These are phyloP conservation scores for Blastocrithidia nonstop DNA, from an alignment of 208 protist species.

Conservation along the genomic window DNA sequence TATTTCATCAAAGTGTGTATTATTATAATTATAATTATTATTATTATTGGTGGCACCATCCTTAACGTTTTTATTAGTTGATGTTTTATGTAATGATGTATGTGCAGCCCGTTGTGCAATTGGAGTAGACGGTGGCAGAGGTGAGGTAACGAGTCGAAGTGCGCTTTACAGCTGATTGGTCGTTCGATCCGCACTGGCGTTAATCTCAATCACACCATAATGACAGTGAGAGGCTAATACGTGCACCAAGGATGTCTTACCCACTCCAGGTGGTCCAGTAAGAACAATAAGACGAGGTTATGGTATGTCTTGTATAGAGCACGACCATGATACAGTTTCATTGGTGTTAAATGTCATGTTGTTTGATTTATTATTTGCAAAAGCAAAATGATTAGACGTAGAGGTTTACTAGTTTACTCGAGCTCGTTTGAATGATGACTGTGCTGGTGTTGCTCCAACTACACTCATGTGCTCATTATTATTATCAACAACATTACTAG, in stretches of 20 bases:
- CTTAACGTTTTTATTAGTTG: too few relatives aligned
- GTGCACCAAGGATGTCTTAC: constrained; percentile 93
- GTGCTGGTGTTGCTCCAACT: not conserved
- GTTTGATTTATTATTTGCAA: not conserved
- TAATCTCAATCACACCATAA: constrained; percentile 90
- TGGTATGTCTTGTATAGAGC: too few relatives aligned
- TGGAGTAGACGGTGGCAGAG: too few relatives aligned
- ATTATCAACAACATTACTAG: too few relatives aligned
- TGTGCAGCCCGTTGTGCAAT: too few relatives aligned
- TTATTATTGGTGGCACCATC: too few relatives aligned
- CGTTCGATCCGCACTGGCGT: constrained; percentile 87
- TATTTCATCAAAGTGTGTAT: too few relatives aligned
- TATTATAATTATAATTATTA: not conserved
- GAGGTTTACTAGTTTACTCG: not conserved
- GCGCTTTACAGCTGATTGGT: constrained; percentile 38
- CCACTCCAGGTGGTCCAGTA: constrained; percentile 87
- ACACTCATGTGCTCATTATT: not conserved
- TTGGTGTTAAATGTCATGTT: too few relatives aligned
- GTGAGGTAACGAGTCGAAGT: constrained; percentile 46
- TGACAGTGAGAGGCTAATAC: constrained; percentile 87
- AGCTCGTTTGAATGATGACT: not conserved
- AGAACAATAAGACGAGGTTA: constrained; percentile 67
- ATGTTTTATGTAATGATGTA: too few relatives aligned
- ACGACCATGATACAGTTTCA: too few relatives aligned
- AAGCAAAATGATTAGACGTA: not conserved